Base-by-base conservation (phyloP, 108 stramenopile genomes). In the Phaeodactylum tricornutum region DNA sequence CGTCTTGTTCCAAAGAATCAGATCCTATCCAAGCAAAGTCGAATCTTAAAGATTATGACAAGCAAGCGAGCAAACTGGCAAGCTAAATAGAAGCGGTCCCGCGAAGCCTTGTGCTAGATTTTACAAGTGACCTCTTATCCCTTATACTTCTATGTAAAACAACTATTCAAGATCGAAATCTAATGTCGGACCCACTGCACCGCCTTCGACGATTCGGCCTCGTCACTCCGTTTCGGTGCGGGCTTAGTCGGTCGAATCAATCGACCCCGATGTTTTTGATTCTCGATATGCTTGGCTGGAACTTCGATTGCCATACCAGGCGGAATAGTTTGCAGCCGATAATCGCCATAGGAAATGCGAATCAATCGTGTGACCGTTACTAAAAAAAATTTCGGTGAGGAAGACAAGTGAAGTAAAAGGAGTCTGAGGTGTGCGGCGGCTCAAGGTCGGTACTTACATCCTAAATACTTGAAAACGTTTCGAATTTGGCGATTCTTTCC, bases 401-500 rank as follows among this genome's bases (percentile, higher is more conserved):
- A 42, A 7, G 15, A 42, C 16, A 7, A 42, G 41, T 42, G 41
- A 42, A 7, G 17, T 16, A 7, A 42, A 8, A 7, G 15, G 33
- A 34, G 33, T 12, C 33, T 12, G 33, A 12, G 8, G 14, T 9
- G 7, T 7, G 11, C n/a, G 41, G 11, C 6, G 6, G 12, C 14
- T 16, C 42, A 1, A 17, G 37, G 9, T 16, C 1, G 6, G 15
- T 21, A 59, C 71, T 47, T 67, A 66, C 59, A 52, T 9, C 86
- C 86, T 28, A 83, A 39, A 21, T 75, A 49, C 7, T 53, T 52
- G 26, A 88, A 56, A 7, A 79, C 74, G 7, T 80, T 80, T 28
- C 86, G 77, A 41, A 88, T 66, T 51, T 81, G 79, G 27, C 86
- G 67, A 64, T 84, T 84, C 38, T 84, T 84, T 2, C 82, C 82